phyloP scores from a whole-genome alignment of 352 stramenopile genomes.

The Sclerospora graminicola region DNA sequence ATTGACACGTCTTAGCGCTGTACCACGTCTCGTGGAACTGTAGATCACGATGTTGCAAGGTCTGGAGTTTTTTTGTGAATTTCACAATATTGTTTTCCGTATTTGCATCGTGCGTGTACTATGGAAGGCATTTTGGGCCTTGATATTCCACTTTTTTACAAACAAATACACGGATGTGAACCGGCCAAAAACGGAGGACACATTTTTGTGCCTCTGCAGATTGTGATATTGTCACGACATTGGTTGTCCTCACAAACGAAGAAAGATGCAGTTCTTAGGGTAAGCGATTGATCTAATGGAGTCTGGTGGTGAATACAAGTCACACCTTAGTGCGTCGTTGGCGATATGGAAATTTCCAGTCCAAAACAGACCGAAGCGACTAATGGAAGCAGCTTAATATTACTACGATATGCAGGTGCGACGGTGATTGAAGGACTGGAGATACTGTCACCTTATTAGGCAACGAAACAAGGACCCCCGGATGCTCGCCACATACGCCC shows the following conservation, averaged over 20 bases:
- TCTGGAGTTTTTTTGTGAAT: conserved; percentile 71
- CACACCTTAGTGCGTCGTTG: conserved; percentile 29
- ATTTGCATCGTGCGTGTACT: conserved; percentile 75
- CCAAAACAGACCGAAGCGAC: too few species aligned
- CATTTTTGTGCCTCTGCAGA: conserved; percentile 72
- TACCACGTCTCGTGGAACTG: conserved; percentile 53
- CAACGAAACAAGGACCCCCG: too few species aligned
- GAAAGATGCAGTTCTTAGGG: conserved; percentile 52
- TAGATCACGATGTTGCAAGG: conserved; percentile 30
- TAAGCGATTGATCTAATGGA: conserved; percentile 49
- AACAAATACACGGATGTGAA: conserved; percentile 43
- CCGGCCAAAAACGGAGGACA: conserved; percentile 42
- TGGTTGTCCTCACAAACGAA: conserved; percentile 52
- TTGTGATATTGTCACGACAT: conserved; percentile 68
- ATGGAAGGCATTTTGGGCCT: conserved; percentile 74
- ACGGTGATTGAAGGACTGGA: too few species aligned
- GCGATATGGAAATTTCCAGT: conserved; percentile 76
- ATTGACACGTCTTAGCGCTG: conserved; percentile 34
- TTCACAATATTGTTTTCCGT: conserved; percentile 44
- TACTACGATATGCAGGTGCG: too few species aligned
- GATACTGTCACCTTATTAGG: too few species aligned
- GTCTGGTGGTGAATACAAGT: conserved; percentile 45
- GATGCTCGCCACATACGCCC: too few species aligned
- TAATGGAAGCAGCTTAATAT: too few species aligned
- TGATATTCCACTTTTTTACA: conserved; percentile 82